These are phyloP conservation scores for Platanthera zijinensis DNA, from an alignment of 106 monocot species.

Conservation along the genomic window DNA sequence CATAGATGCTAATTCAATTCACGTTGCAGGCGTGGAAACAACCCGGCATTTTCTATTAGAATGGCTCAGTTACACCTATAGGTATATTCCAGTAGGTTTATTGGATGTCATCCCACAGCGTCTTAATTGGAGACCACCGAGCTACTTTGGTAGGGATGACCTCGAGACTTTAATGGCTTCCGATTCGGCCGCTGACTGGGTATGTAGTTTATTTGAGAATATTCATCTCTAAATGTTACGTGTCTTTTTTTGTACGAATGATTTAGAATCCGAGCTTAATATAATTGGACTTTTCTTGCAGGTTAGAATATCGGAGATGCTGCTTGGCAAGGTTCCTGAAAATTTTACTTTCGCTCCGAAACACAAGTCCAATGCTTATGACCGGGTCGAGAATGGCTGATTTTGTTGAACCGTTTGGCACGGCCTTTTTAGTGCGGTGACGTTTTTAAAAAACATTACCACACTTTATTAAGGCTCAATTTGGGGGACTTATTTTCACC, in stretches of 20 bases:
- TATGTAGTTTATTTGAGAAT: constrained; percentile 9
- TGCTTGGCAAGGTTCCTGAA: constrained; percentile 86
- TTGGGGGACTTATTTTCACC: no score
- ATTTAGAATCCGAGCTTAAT: not conserved
- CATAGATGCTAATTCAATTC: constrained; percentile 2
- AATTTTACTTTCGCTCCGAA: constrained; percentile 60
- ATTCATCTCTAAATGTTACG: not conserved
- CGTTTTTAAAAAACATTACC: no score
- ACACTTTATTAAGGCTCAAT: no score
- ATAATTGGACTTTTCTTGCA: constrained; percentile 13
- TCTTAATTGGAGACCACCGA: constrained; percentile 85
- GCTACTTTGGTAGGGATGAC: constrained; percentile 78
- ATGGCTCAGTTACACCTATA: constrained; percentile 90
- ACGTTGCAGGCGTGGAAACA: constrained; percentile 70
- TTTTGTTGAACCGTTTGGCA: not conserved
- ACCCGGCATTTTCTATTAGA: constrained; percentile 85
- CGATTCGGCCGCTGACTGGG: constrained; percentile 99
- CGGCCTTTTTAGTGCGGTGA: not conserved
- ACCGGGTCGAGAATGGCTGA: constrained; percentile 57
- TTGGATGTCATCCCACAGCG: constrained; percentile 80
- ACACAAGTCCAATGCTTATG: constrained; percentile 75
- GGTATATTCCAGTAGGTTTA: constrained; percentile 79
- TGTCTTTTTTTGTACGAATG: not conserved
- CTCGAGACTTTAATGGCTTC: constrained; percentile 95
- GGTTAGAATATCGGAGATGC: constrained; percentile 84